Evolutionary conservation across 2,329 filamentous ascomycete species (phyloP), one percentile per base, ranked within the genome.

Genomic region (Trichoderma polysporum): DNA sequence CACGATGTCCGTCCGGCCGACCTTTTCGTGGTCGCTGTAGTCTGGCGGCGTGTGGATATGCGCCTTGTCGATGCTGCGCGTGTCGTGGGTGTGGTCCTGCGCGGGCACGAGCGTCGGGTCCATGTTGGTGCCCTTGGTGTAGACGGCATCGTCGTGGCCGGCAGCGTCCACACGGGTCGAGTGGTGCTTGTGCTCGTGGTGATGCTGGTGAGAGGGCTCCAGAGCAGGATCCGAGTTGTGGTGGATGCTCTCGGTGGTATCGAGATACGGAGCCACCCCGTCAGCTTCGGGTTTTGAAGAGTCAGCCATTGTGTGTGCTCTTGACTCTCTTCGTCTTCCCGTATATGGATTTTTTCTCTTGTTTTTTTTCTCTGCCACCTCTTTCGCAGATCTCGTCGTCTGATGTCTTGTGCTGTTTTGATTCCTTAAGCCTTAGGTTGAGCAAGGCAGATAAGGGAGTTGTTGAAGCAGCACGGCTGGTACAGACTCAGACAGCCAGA

Each of bases 111-210:
- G 66, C 22, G 69, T 65, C 5, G 74, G 73, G 70, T 84, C 76
- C 12, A 77, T 71, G 15, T 75, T 78, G 27, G 75, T 80, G 53
- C 78, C 80, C 58, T 78, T 79, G 39, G 83, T 79, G 72, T 86
- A 86, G 50, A 82, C 76, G 41, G 83, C 78, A 59, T 86, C 80
- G 61, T 78, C 69, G 69, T 78, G 71, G 68, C 76, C 73, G 52
- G 75, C 70, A 57, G 75, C 70, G 45, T 77, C 71, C 41, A 77
- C 70, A 68, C 79, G 70, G 67, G 76, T 68, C 41, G 77, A 77
- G 72, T 84, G 82, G 71, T 83, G 76, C 29, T 76, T 70, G 71
- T 84, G 82, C 22, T 74, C 69, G 71, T 85, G 83, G 13, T 72
- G 74, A 65, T 82, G 82, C 73, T 83, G 81, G 71, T 81, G 74